Percentiles rank a stretch among this genome's conserved stretches.
Conservation (phyloP, 2,329 filamentous ascomycete species). For the Aspergillus hortae region DNA sequence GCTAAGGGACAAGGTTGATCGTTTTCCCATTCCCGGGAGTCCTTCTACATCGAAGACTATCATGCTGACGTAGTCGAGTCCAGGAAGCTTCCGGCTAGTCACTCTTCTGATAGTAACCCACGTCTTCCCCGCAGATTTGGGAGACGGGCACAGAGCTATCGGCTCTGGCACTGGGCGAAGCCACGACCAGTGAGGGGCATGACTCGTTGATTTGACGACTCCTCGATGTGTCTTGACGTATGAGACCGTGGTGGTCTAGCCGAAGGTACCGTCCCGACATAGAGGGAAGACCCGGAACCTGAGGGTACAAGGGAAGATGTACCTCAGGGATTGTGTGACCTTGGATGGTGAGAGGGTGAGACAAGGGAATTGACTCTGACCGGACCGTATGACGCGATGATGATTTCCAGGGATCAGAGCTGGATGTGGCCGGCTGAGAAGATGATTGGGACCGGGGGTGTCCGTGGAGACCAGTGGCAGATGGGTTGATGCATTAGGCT, state of each 20-base stretch:
- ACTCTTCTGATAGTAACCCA: constrained; percentile 1
- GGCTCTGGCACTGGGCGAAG: not conserved
- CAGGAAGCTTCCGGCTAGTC: constrained; percentile 17
- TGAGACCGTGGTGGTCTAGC: constrained; percentile 14
- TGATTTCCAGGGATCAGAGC: constrained; percentile 11
- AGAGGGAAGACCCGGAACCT: constrained; percentile 3
- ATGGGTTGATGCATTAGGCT: not conserved
- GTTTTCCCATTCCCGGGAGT: not conserved
- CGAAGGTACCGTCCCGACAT: constrained; percentile 4
- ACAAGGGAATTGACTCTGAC: constrained; percentile 10
- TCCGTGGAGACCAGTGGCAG: constrained; percentile 5
- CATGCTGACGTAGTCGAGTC: constrained; percentile 33
- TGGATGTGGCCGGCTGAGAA: constrained; percentile 1
- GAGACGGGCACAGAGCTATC: not conserved
- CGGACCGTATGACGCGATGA: constrained; percentile 7
- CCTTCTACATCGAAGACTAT: constrained; percentile 15
- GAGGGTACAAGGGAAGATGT: constrained; percentile 3
- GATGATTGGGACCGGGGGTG: constrained; percentile 8
- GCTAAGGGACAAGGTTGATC: not conserved
- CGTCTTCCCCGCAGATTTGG: not conserved
- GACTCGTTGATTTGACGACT: constrained; percentile 11
- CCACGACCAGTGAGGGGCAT: constrained; percentile 1
- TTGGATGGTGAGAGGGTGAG: not conserved
- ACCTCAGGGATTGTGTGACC: constrained; percentile 3
- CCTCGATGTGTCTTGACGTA: constrained; percentile 20